These are phyloP conservation scores for Hevea brasiliensis DNA, from an alignment of 345 rosid species.

Conservation along the genomic window DNA sequence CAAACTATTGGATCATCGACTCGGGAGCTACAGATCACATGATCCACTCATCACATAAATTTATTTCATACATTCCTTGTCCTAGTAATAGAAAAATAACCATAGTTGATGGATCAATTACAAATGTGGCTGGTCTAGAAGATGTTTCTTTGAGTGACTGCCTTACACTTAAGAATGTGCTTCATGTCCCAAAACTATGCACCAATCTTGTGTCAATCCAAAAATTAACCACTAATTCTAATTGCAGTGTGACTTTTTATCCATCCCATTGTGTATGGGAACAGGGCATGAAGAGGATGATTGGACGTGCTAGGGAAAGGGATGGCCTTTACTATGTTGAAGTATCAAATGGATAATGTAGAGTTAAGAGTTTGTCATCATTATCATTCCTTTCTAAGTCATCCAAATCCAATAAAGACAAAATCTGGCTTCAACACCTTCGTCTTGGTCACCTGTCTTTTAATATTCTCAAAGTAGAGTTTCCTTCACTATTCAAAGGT, in stretches of 20 bases:
- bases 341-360: too few species aligned
- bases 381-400: too few species aligned
- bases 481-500: conserved; percentile 1
- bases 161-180: not conserved
- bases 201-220: not conserved
- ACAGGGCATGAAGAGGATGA: not conserved
- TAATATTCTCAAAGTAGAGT: not conserved
- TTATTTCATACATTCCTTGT: not conserved
- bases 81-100: not conserved
- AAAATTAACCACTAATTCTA: too few species aligned
- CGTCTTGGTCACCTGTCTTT: not conserved
- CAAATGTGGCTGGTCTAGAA: not conserved
- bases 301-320: not conserved
- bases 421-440: not conserved
- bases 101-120: not conserved
- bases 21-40: too few species aligned
- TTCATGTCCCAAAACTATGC: not conserved
- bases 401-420: not conserved
- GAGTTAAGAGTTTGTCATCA: too few species aligned
- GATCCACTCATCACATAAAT: not conserved
- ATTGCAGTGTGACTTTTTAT: too few species aligned
- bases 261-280: not conserved
- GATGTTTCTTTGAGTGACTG: not conserved
- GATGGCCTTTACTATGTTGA: not conserved
- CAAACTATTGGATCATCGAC: too few species aligned